Evolutionary conservation across 2,329 filamentous ascomycete species (phyloP).

Genomic region (Fusarium torulosum): DNA sequence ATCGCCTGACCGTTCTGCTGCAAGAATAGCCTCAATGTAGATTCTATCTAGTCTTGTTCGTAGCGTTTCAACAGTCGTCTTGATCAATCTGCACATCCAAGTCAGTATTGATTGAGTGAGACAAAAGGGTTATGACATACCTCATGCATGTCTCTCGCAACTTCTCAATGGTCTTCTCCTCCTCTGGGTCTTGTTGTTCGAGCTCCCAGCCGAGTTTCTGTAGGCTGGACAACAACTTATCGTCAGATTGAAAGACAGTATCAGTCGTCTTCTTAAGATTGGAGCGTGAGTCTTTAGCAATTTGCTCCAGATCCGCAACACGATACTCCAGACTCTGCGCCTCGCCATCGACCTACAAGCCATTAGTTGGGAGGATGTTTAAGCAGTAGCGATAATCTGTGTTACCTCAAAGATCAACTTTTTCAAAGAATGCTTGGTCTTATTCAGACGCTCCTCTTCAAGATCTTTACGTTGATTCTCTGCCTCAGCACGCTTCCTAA

Average conservation of each 20-base stretch:
- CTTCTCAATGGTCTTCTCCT: constrained; percentile 65
- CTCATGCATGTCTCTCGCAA: constrained; percentile 71
- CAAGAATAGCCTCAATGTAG: constrained; percentile 62
- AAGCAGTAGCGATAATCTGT: background rate
- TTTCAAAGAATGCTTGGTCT: constrained; percentile 55
- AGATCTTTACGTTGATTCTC: constrained; percentile 49
- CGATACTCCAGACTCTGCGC: constrained; percentile 61
- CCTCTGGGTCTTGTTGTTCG: constrained; percentile 63
- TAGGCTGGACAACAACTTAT: constrained; percentile 73
- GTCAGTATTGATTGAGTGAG: constrained; percentile 14
- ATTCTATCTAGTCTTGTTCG: constrained; percentile 67
- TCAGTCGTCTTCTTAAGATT: constrained; percentile 63
- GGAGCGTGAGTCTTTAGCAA: constrained; percentile 59
- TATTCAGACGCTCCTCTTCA: constrained; percentile 47
- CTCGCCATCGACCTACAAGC: constrained; percentile 61
- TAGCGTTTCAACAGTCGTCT: constrained; percentile 67
- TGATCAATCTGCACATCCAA: constrained; percentile 59
- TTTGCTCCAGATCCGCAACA: constrained; percentile 64
- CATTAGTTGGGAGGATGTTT: constrained; percentile 6
- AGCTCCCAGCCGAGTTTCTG: constrained; percentile 75
- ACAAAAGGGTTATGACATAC: constrained; percentile 46
- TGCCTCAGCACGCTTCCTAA: constrained; percentile 56
- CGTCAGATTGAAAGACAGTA: constrained; percentile 69
- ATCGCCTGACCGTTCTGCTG: constrained; percentile 48
- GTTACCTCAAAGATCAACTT: constrained; percentile 59